Evolutionary conservation across 306 rosid genomes (phyloP), one percentile per base, ranked within the genome.

Genomic region (Mimosa pudica): DNA sequence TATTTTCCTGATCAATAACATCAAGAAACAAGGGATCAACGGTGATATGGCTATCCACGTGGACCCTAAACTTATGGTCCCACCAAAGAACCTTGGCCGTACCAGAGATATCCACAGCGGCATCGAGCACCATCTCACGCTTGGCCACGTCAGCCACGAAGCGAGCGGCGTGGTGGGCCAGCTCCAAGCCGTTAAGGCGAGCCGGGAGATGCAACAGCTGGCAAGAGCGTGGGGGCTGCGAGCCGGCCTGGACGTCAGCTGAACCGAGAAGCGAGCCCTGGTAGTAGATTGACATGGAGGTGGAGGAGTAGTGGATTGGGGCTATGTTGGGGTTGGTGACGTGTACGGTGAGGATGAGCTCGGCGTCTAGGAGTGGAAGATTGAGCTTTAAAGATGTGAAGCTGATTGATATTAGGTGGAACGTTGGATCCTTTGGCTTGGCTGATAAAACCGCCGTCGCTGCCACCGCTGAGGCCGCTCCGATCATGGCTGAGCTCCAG

Each of bases 11-110:
- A 74, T 89, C 88, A 60, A 91, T 83, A 20, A 95, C 92, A 46
- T 92, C 97, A 20, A 95, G 91, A 32, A 90, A 90, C n/a, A 95
- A 79, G 0, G 98, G 98, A 83, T 95, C 98, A 7, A 92, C 98
- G 76, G 93, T 91, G 48, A 95, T 54, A 33, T 60, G 95, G 79
- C 98, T 92, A 46, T 95, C 90, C 72, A 95, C 96, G 89, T 84
- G 93, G 44, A 92, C 88, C 76, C 58, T 83, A 11, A 95, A 95
- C 32, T 32, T 63, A 24, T 95, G 97, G 70, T 86, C 92, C 97
- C 97, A 95, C 89, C 95, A 90, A 14, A 91, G 63, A 3, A 95
- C 86, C 85, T 70, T 92, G 0, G 98, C 97, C 65, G 88, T 67
- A 10, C 98, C 97, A 6, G 79, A 81, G 10, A 95, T 91, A 7